Evolutionary conservation across 2,329 filamentous ascomycete species (phyloP).

Genomic region (Colletotrichum karsti): DNA sequence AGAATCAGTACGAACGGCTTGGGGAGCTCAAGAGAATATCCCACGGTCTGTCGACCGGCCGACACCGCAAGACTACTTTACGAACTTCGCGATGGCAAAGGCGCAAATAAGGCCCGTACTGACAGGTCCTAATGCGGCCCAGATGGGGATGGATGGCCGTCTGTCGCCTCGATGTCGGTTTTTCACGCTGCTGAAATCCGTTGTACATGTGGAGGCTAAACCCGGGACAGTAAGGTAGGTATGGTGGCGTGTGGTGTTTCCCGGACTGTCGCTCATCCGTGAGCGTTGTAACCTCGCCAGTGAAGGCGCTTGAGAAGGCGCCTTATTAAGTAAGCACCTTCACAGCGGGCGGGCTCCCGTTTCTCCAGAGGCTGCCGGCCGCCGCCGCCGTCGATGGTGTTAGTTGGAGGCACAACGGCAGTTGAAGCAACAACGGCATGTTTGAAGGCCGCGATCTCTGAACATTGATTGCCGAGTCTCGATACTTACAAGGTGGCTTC

Average conservation of each 20-base stretch:
- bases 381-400: no score
- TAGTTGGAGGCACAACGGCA: no score
- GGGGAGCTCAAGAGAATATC: not conserved
- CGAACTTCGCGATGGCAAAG: not conserved
- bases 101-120: not conserved
- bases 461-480: no score
- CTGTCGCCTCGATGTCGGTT: not conserved
- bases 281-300: conserved; percentile 19
- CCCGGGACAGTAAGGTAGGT: not conserved
- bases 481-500: no score
- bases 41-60: not conserved
- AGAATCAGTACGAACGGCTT: not conserved
- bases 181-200: not conserved
- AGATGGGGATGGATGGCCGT: not conserved
- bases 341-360: not conserved
- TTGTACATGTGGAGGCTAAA: not conserved
- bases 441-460: no score
- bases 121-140: not conserved
- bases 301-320: not conserved
- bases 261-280: conserved; percentile 19
- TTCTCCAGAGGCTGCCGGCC: no score
- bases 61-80: not conserved
- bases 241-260: not conserved
- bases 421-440: no score
- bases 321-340: not conserved